Conservation (phyloP, 257 asterid species). For the Euphrasia confusa region DNA sequence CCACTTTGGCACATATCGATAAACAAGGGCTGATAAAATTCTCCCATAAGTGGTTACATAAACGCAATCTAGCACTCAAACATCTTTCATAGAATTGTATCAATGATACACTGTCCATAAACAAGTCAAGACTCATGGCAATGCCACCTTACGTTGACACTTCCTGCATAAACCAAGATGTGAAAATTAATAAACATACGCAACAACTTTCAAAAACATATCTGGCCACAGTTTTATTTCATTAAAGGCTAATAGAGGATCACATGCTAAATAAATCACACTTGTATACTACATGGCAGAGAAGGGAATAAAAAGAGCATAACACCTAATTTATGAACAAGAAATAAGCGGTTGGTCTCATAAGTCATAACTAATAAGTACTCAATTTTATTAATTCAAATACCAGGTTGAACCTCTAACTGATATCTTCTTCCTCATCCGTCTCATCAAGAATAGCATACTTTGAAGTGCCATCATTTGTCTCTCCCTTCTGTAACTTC, state of each 20-base stretch:
- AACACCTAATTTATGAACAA: too few species aligned
- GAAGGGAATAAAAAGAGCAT: not conserved
- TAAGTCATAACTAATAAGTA: slow-evolving; percentile 21
- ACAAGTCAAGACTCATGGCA: not conserved
- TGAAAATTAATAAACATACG: too few species aligned
- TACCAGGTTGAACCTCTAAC: slow-evolving; percentile 28
- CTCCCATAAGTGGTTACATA: not conserved
- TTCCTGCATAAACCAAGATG: too few species aligned
- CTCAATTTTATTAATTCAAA: slow-evolving; percentile 29
- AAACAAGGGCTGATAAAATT: not conserved
- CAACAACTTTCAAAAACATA: too few species aligned
- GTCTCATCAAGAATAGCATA: slow-evolving; percentile 82
- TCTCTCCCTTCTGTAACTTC: slow-evolving; percentile 64
- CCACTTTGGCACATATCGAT: not conserved
- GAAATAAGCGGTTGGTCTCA: too few species aligned
- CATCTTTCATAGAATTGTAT: not conserved
- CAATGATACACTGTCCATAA: not conserved
- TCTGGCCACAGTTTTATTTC: too few species aligned
- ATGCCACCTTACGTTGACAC: not conserved
- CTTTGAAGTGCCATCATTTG: slow-evolving; percentile 40
- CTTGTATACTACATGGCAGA: not conserved
- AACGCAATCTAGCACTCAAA: too few species aligned
- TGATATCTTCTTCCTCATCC: slow-evolving; percentile 62
- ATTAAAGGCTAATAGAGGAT: too few species aligned
- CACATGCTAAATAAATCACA: too few species aligned